Evolutionary conservation across 768 basidiomycete genomes (phyloP).

Genomic region (Pisolithus marmoratus): DNA sequence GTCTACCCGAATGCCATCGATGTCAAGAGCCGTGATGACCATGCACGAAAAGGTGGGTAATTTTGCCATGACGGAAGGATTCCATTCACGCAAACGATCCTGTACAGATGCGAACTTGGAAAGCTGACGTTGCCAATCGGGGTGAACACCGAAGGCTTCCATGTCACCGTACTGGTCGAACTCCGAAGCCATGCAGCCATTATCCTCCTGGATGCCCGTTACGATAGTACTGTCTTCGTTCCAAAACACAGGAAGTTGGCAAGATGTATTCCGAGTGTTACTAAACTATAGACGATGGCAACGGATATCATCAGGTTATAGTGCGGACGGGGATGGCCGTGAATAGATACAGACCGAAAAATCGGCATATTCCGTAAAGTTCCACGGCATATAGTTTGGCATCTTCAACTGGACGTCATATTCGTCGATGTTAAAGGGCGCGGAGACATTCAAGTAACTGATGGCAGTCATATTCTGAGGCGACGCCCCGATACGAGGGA

Average conservation of each 20-base stretch:
- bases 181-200: conserved; percentile 76
- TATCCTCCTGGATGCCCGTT: conserved; percentile 43
- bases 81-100: conserved; percentile 94
- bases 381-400: conserved; percentile 79
- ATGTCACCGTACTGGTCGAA: conserved; percentile 97
- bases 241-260: conserved; percentile 77
- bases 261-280: conserved; percentile 71
- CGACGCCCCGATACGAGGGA: conserved; percentile 1
- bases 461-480: conserved; percentile 5
- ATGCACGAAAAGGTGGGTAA: conserved; percentile 79
- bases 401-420: conserved; percentile 70
- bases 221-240: conserved; percentile 59
- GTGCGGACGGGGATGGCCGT: not conserved
- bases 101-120: conserved; percentile 96
- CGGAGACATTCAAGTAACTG: conserved; percentile 68
- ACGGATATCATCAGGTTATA: not conserved
- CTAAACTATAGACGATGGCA: conserved; percentile 37
- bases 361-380: conserved; percentile 78
- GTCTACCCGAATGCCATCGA: conserved; percentile 94
- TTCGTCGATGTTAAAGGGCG: conserved; percentile 75
- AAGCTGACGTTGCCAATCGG: conserved; percentile 89
- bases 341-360: conserved; percentile 48
- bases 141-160: conserved; percentile 96
- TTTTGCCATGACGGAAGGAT: conserved; percentile 69
- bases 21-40: conserved; percentile 79